These are phyloP conservation scores for Myxozyma melibiosi DNA, from an alignment of 805 yeast species.

Conservation along the genomic window DNA sequence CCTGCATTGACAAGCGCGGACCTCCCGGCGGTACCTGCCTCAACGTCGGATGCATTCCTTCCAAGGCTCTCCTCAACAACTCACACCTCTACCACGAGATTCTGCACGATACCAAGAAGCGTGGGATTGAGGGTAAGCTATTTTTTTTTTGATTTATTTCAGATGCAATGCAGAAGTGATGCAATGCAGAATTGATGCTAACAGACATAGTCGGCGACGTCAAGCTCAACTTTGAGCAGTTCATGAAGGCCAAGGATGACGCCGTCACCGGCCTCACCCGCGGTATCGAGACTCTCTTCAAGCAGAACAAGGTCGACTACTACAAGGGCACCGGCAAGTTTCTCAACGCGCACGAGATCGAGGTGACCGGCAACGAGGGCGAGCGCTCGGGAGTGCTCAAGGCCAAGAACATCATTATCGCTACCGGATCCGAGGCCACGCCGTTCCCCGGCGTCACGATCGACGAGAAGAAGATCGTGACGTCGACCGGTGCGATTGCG, in stretches of 20 bases:
- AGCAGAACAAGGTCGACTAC: slow-evolving; percentile 92
- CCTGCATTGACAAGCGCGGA: slow-evolving; percentile 97
- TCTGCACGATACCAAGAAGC: slow-evolving; percentile 73
- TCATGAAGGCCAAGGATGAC: slow-evolving; percentile 90
- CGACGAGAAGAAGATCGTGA: slow-evolving; percentile 95
- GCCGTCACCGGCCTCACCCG: slow-evolving; percentile 87
- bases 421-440: slow-evolving; percentile 97
- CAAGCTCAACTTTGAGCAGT: slow-evolving; percentile 68
- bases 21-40: slow-evolving; percentile 96
- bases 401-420: slow-evolving; percentile 88
- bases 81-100: slow-evolving; percentile 90
- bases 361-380: slow-evolving; percentile 86
- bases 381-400: slow-evolving; percentile 68
- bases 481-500: slow-evolving; percentile 89
- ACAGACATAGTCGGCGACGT: slow-evolving; percentile 53
- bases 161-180: no score
- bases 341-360: slow-evolving; percentile 72
- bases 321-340: slow-evolving; percentile 92
- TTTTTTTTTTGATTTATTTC: no score
- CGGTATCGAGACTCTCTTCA: slow-evolving; percentile 92
- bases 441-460: slow-evolving; percentile 98
- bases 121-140: slow-evolving; percentile 82
- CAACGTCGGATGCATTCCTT: slow-evolving; percentile 98
- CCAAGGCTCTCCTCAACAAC: slow-evolving; percentile 92
- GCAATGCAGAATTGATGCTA: background rate